Evolutionary conservation across 176 grass and related monocot genomes (phyloP).

Genomic region (Echinochloa phyllopogon): DNA sequence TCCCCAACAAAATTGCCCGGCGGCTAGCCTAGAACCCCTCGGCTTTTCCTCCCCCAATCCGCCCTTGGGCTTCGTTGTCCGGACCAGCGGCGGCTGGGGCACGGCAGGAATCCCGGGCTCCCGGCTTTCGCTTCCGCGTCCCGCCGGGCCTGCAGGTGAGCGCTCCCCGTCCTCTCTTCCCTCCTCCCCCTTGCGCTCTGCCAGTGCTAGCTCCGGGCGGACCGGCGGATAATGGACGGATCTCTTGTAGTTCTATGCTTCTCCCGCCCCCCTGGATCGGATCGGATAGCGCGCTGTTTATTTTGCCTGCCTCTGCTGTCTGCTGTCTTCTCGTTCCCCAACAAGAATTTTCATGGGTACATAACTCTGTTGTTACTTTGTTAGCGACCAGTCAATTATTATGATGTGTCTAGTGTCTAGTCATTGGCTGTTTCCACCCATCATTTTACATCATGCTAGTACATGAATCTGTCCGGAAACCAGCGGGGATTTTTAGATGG

Average conservation of each 20-base stretch:
- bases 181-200: neutral
- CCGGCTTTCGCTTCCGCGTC: neutral
- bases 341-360: neutral
- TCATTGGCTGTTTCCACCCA: conserved; percentile 4
- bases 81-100: neutral
- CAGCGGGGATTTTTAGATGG: neutral
- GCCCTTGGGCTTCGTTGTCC: neutral
- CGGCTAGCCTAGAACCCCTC: neutral
- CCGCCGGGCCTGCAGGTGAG: conserved; percentile 38
- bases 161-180: neutral
- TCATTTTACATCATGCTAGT: neutral
- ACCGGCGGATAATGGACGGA: neutral
- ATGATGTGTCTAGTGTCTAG: neutral
- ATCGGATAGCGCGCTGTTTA: neutral
- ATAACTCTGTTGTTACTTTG: neutral
- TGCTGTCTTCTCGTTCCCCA: neutral
- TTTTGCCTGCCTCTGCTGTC: neutral
- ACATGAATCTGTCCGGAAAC: neutral
- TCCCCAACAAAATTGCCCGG: neutral
- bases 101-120: conserved; percentile 31
- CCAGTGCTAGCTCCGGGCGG: too few species aligned
- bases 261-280: neutral
- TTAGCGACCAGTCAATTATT: neutral
- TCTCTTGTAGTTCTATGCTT: neutral
- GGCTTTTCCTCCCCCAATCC: neutral